A percentile compares a stretch with the other conserved stretches of the same genome.
Conservation (phyloP, 225 moss, liverwort and hornwort genomes). For the Marchantia polymorpha region DNA sequence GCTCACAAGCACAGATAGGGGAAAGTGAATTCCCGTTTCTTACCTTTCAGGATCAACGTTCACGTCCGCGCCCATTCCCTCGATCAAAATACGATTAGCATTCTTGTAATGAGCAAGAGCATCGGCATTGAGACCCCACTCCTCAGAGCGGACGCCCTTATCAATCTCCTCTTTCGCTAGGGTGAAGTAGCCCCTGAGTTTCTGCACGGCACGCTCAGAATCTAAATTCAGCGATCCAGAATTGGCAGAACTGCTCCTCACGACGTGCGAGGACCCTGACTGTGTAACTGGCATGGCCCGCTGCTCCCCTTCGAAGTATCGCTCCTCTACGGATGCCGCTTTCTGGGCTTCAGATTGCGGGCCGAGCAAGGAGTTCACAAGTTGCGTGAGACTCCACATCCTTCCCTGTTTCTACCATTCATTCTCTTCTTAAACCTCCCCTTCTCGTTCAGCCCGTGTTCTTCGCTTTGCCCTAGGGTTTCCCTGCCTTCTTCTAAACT, state of each 20-base stretch:
- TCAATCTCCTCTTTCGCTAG: constrained; percentile 91
- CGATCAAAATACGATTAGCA: constrained; percentile 72
- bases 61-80: constrained; percentile 59
- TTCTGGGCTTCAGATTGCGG: constrained; percentile 44
- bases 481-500: neutral
- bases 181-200: constrained; percentile 81
- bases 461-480: constrained; percentile 2
- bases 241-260: constrained; percentile 19
- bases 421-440: constrained; percentile 39
- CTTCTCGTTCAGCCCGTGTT: constrained; percentile 4
- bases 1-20: neutral
- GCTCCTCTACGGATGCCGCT: constrained; percentile 31
- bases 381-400: constrained; percentile 70
- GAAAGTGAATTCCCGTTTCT: neutral
- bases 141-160: constrained; percentile 85
- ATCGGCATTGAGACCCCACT: constrained; percentile 77
- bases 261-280: constrained; percentile 17
- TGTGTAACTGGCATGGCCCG: constrained; percentile 31
- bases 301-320: constrained; percentile 24
- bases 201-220: constrained; percentile 82
- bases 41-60: constrained; percentile 69
- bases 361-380: constrained; percentile 36
- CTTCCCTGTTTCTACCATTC: constrained; percentile 76
- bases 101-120: constrained; percentile 78
- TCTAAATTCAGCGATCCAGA: constrained; percentile 48